A percentile compares a stretch with the other conserved stretches of the same genome.
phyloP scores from a whole-genome alignment of 306 rosid species.

The Prunus davidiana region DNA sequence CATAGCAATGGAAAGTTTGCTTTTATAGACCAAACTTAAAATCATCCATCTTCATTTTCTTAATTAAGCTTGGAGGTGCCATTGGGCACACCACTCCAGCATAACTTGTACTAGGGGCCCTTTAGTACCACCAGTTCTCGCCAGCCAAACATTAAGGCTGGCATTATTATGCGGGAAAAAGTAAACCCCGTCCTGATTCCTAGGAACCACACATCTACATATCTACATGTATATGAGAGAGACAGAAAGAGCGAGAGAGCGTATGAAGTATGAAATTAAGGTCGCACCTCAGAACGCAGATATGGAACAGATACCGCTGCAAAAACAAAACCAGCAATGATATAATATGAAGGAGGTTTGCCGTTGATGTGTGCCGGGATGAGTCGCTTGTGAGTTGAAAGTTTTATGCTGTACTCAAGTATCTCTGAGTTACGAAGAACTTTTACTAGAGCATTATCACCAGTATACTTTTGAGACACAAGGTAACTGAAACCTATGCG shows the following conservation, averaged over 20 bases:
- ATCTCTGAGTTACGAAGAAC: constrained; percentile 52
- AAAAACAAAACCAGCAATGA: constrained; percentile 76
- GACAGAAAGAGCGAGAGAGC: neutral
- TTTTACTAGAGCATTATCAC: constrained; percentile 49
- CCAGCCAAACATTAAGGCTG: neutral
- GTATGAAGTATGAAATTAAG: neutral
- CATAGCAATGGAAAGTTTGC: neutral
- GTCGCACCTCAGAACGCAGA: constrained; percentile 80
- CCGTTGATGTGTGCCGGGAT: constrained; percentile 78
- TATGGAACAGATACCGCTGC: constrained; percentile 74
- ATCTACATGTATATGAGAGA: neutral
- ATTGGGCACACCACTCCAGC: neutral
- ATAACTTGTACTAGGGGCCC: neutral
- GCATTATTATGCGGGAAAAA: neutral
- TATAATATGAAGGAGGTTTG: constrained; percentile 75
- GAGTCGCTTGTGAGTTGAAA: constrained; percentile 66
- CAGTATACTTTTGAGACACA: constrained; percentile 78
- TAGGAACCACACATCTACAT: neutral
- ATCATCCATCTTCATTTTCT: neutral
- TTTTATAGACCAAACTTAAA: neutral
- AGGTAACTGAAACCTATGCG: constrained; percentile 87
- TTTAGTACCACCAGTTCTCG: neutral
- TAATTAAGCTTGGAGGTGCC: neutral
- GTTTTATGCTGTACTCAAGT: constrained; percentile 52
- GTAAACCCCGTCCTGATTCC: neutral